These are phyloP conservation scores for Corrigiola litoralis DNA, from an alignment of 179 eudicot species.

Conservation along the genomic window DNA sequence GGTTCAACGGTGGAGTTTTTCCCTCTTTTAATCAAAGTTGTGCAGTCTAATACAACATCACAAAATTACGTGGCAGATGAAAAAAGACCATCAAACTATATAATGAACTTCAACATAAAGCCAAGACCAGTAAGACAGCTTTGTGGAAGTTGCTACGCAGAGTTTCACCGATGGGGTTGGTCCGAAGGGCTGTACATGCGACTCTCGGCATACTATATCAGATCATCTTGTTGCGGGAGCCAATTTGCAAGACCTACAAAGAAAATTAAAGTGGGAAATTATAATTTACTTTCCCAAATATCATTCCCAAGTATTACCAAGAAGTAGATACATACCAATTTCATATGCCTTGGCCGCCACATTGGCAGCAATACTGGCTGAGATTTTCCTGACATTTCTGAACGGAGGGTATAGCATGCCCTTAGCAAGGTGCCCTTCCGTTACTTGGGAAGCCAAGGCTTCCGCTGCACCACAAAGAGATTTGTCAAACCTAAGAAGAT, in stretches of 20 bases:
- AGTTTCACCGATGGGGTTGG: constrained; percentile 31
- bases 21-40: not conserved
- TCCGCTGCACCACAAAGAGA: constrained; percentile 53
- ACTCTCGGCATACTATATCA: constrained; percentile 47
- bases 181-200: constrained; percentile 51
- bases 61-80: not conserved
- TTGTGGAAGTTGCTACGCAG: not conserved
- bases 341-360: constrained; percentile 94
- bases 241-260: constrained; percentile 42
- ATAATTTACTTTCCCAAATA: not conserved
- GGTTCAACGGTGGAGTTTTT: not conserved
- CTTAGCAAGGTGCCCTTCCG: constrained; percentile 66
- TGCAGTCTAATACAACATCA: not conserved
- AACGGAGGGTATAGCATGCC: constrained; percentile 80
- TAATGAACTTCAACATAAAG: constrained; percentile 6
- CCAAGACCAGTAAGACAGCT: not conserved
- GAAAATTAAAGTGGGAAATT: not conserved
- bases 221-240: constrained; percentile 36
- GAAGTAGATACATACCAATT: constrained; percentile 43
- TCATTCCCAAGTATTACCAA: no score
- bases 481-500: no score
- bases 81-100: not conserved
- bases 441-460: constrained; percentile 75
- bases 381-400: constrained; percentile 68
- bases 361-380: constrained; percentile 82